Evolutionary conservation across 1,284 basidiomycete species (phyloP).

Genomic region (Leccinum subatratum): DNA sequence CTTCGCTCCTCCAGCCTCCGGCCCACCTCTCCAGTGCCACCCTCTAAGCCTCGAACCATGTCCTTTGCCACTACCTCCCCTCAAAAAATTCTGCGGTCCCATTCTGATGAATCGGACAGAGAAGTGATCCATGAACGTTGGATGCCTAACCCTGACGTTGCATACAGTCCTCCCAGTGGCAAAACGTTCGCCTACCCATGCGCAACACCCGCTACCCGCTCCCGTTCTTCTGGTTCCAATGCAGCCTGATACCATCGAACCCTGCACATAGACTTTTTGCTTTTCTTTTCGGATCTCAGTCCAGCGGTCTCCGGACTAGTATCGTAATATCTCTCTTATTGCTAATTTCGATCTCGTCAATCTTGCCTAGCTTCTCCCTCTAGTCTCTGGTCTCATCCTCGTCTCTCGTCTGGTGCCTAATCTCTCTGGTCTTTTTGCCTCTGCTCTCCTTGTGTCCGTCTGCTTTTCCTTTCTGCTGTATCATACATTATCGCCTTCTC

Average conservation of each 20-base stretch:
- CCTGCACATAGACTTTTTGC: conserved; percentile 23
- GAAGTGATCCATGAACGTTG: conserved; percentile 47
- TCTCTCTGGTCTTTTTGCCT: conserved; percentile 15
- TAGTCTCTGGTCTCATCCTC: conserved; percentile 18
- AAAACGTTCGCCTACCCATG: conserved; percentile 30
- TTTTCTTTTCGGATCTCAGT: conserved; percentile 23
- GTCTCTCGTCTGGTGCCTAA: conserved; percentile 11
- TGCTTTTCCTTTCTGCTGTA: conserved; percentile 28
- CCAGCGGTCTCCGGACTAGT: conserved; percentile 27
- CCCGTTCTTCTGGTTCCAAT: conserved; percentile 34
- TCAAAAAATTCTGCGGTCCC: conserved; percentile 44
- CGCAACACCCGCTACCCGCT: conserved; percentile 27
- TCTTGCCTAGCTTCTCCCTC: conserved; percentile 17
- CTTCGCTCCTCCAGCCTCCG: conserved; percentile 32
- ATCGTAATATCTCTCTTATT: conserved; percentile 35
- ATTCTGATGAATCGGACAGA: conserved; percentile 48
- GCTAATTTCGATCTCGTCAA: conserved; percentile 29
- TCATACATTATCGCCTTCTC: conserved; percentile 29
- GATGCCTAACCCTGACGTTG: conserved; percentile 40
- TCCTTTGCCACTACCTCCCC: conserved; percentile 40
- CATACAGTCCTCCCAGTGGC: conserved; percentile 31
- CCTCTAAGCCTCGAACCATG: conserved; percentile 43
- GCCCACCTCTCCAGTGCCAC: conserved; percentile 38
- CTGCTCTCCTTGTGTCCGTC: conserved; percentile 28
- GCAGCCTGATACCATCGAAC: conserved; percentile 27